phyloP scores from a whole-genome alignment of 108 stramenopile species.

The Skeletonema costatum region DNA sequence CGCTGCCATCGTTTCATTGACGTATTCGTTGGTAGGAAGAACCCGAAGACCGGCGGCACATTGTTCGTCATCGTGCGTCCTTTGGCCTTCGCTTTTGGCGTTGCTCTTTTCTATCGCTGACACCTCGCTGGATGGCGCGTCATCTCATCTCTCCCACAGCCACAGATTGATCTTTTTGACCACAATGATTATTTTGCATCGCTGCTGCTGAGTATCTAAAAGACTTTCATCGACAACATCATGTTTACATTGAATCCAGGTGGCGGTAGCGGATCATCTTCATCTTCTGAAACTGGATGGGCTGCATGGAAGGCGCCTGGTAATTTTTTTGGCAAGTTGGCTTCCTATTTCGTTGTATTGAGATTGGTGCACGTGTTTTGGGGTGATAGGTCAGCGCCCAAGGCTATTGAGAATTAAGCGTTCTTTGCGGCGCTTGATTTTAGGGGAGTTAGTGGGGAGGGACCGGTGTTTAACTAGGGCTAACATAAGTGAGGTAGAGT shows the following conservation, averaged over 20 bases:
- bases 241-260: constrained; percentile 84
- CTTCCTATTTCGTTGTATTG: constrained; percentile 69
- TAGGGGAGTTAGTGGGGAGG: neutral
- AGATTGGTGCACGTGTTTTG: constrained; percentile 78
- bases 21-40: neutral
- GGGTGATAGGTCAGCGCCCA: constrained; percentile 36
- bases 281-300: constrained; percentile 28
- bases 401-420: constrained; percentile 35
- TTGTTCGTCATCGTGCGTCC: neutral
- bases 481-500: neutral
- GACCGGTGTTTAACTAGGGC: neutral
- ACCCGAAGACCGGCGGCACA: too few relatives aligned
- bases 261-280: constrained; percentile 40
- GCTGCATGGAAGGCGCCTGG: constrained; percentile 40
- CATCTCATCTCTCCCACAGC: neutral
- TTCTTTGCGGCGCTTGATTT: constrained; percentile 4
- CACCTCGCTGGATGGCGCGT: neutral
- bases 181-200: too few relatives aligned
- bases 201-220: neutral
- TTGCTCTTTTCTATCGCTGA: too few relatives aligned
- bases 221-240: neutral
- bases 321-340: constrained; percentile 78
- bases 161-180: too few relatives aligned
- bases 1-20: neutral
- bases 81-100: neutral